Evolutionary conservation across 345 rosid species (phyloP).

Genomic region (Lumnitzera racemosa): DNA sequence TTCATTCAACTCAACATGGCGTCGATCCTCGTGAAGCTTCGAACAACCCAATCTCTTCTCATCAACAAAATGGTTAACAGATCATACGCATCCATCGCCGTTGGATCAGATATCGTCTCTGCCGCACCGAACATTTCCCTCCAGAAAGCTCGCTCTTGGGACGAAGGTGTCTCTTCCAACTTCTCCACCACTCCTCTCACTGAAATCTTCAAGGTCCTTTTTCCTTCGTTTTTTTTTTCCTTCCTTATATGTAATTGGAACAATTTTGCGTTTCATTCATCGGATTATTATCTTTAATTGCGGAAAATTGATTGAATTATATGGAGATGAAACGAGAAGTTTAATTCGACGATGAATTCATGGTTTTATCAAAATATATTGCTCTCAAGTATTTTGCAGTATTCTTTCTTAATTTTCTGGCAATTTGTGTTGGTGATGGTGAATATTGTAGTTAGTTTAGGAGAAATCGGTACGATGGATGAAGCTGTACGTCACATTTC

Average conservation of each 20-base stretch:
- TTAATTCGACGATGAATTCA: no score
- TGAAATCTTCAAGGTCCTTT: conserved; percentile 64
- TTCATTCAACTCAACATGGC: conserved; percentile 32
- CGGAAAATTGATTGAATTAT: no score
- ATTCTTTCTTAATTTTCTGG: no score
- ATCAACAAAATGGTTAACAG: conserved; percentile 24
- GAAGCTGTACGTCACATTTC: no score
- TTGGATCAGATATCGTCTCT: conserved; percentile 54
- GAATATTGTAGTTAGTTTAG: no score
- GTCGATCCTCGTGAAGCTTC: conserved; percentile 36
- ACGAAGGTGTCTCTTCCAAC: conserved; percentile 73
- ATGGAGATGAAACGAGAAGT: no score
- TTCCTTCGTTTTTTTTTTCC: background rate
- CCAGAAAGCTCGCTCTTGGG: conserved; percentile 89
- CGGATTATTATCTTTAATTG: background rate
- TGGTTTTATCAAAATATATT: no score
- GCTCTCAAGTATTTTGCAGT: no score
- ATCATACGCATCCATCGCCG: conserved; percentile 52
- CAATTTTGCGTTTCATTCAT: background rate
- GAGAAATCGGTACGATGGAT: no score
- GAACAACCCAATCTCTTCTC: conserved; percentile 24
- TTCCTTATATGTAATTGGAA: background rate
- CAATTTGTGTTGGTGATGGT: no score
- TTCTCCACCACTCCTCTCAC: conserved; percentile 63
- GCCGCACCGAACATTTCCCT: conserved; percentile 66